Conservation (phyloP, 2,329 filamentous ascomycete genomes). For the Drechslerella stenobrocha region DNA sequence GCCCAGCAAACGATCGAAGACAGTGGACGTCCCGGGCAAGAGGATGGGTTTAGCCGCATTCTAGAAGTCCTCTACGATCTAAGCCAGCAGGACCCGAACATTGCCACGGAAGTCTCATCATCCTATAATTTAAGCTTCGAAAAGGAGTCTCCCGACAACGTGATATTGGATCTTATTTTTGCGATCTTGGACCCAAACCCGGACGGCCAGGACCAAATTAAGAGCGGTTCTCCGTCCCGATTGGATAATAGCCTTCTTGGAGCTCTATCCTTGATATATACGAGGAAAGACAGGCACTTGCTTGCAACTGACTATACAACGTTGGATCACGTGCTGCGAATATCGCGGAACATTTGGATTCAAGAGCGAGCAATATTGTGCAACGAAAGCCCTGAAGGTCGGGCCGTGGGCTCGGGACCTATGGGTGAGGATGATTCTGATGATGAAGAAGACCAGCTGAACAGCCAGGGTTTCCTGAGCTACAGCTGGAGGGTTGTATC, state of each 20-base stretch:
- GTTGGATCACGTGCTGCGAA: slow-evolving; percentile 59
- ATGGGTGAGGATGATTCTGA: slow-evolving; percentile 64
- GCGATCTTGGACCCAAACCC: slow-evolving; percentile 16
- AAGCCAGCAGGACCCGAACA: slow-evolving; percentile 20
- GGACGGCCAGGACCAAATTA: slow-evolving; percentile 54
- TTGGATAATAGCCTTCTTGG: slow-evolving; percentile 57
- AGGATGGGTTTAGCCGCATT: slow-evolving; percentile 78
- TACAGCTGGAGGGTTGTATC: slow-evolving; percentile 96
- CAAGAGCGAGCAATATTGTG: slow-evolving; percentile 78
- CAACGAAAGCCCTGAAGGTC: slow-evolving; percentile 90
- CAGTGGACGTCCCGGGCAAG: slow-evolving; percentile 85
- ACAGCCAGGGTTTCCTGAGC: slow-evolving; percentile 86
- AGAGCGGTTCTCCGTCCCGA: slow-evolving; percentile 61
- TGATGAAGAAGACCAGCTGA: slow-evolving; percentile 59
- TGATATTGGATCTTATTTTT: slow-evolving; percentile 16
- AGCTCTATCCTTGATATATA: slow-evolving; percentile 48
- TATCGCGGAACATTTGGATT: slow-evolving; percentile 73
- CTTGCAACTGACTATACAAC: slow-evolving; percentile 59
- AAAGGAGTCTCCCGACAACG: slow-evolving; percentile 12
- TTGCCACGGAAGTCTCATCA: slow-evolving; percentile 18
- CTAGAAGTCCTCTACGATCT: slow-evolving; percentile 58
- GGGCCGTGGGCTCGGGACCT: slow-evolving; percentile 71
- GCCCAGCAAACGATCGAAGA: slow-evolving; percentile 65
- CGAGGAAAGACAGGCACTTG: slow-evolving; percentile 51
- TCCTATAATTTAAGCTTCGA: slow-evolving; percentile 19